A percentile compares a stretch with the other conserved stretches of the same genome.
phyloP scores from a whole-genome alignment of 768 basidiomycete species.

The Xerocomellus amylosporus region DNA sequence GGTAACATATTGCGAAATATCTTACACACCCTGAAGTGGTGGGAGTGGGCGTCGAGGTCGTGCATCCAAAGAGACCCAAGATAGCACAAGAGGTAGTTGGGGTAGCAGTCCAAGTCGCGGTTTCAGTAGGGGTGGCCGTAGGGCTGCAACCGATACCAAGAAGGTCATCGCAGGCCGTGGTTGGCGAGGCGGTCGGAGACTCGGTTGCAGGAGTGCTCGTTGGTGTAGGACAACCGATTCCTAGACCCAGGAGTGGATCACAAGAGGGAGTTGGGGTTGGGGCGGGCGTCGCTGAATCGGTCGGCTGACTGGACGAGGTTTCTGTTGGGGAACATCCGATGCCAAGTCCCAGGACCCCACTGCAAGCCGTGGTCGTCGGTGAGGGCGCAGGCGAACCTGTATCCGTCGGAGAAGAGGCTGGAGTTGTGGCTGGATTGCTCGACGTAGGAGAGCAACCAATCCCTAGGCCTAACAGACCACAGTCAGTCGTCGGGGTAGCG shows the following conservation, averaged over 20 bases:
- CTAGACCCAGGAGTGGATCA: constrained; percentile 2
- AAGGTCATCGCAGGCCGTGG: not conserved
- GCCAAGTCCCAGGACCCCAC: constrained; percentile 16
- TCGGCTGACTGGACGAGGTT: not conserved
- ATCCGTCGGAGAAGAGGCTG: not conserved
- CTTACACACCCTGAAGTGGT: constrained; percentile 13
- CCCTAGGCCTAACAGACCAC: constrained; percentile 11
- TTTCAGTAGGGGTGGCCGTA: not conserved
- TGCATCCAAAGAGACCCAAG: constrained; percentile 17
- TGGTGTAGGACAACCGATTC: constrained; percentile 15
- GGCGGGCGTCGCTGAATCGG: not conserved
- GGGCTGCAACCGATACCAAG: not conserved
- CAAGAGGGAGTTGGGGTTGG: constrained; percentile 6
- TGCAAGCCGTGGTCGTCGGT: constrained; percentile 2
- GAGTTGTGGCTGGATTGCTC: not conserved
- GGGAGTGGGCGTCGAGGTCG: constrained; percentile 9
- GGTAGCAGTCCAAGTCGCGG: not conserved
- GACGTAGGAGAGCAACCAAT: constrained; percentile 12
- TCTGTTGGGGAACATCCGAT: constrained; percentile 5
- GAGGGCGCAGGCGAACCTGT: not conserved
- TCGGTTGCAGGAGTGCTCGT: constrained; percentile 9
- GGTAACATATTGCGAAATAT: not conserved
- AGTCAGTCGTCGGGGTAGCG: not conserved
- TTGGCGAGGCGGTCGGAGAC: constrained; percentile 1
- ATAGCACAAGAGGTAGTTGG: constrained; percentile 18